Evolutionary conservation across 345 rosid genomes (phyloP).

Genomic region (Noccaea bulbosa): DNA sequence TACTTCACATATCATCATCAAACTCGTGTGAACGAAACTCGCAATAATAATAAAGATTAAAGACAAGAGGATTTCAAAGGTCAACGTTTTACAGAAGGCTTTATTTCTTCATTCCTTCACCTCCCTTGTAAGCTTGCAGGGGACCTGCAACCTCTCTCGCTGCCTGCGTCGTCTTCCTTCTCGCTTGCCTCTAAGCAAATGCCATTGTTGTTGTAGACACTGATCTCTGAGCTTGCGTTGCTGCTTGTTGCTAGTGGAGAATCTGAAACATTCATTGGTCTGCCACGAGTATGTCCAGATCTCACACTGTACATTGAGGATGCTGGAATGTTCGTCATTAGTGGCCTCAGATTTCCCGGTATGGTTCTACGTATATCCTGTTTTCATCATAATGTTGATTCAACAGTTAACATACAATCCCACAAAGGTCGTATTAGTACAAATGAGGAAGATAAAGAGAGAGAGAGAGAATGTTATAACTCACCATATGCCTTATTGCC

Average conservation of each 20-base stretch:
- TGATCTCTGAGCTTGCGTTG: constrained; percentile 93
- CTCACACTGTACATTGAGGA: constrained; percentile 97
- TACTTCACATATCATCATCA: constrained; percentile 45
- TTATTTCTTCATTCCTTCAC: constrained; percentile 40
- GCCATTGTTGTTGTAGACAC: constrained; percentile 78
- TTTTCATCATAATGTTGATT: constrained; percentile 7
- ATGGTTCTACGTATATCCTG: constrained; percentile 96
- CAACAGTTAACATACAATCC: constrained; percentile 5
- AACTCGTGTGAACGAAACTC: constrained; percentile 40
- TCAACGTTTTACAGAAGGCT: constrained; percentile 35
- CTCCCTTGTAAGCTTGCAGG: constrained; percentile 68
- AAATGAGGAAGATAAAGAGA: background rate
- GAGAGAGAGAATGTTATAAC: constrained; percentile 31
- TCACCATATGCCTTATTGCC: constrained; percentile 98
- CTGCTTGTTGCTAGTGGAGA: constrained; percentile 98
- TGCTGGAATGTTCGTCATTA: constrained; percentile 95
- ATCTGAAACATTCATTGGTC: constrained; percentile 75
- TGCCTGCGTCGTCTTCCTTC: constrained; percentile 65
- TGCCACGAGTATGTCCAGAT: constrained; percentile 72
- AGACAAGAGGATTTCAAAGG: constrained; percentile 16
- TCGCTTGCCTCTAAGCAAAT: constrained; percentile 62
- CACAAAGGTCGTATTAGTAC: background rate
- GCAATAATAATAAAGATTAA: constrained; percentile 31
- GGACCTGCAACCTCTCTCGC: constrained; percentile 69
- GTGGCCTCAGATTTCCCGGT: constrained; percentile 84